Evolutionary conservation across 768 basidiomycete species (phyloP).

Genomic region (Cystofilobasidium capitatum): DNA sequence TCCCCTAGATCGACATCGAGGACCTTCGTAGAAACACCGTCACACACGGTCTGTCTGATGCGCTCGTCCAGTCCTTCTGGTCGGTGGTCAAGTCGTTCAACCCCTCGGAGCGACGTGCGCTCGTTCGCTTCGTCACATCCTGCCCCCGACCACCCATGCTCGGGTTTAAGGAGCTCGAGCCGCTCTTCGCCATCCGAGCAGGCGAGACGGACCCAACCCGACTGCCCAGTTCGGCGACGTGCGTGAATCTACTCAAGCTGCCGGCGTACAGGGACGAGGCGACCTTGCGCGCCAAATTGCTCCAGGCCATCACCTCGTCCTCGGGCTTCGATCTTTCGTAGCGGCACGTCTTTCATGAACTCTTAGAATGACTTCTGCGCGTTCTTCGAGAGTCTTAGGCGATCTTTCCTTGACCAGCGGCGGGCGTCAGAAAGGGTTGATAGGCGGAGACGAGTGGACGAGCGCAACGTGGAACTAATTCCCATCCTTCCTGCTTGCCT

Average conservation of each 20-base stretch:
- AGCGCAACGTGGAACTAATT: no score
- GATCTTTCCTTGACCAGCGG: no score
- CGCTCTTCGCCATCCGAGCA: conserved; percentile 80
- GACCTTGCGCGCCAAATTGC: conserved; percentile 60
- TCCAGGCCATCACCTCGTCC: conserved; percentile 75
- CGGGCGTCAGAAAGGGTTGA: no score
- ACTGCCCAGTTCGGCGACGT: conserved; percentile 52
- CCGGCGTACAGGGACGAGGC: conserved; percentile 59
- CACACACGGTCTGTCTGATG: conserved; percentile 70
- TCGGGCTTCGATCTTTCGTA: conserved; percentile 90
- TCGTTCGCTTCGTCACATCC: conserved; percentile 76
- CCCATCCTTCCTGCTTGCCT: no score
- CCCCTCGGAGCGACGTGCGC: conserved; percentile 63
- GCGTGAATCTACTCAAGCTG: conserved; percentile 85
- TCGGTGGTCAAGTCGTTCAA: conserved; percentile 70
- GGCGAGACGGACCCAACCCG: conserved; percentile 53
- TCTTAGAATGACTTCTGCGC: no score
- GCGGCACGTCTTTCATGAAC: background rate
- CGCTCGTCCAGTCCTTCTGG: conserved; percentile 44
- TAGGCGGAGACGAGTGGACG: no score
- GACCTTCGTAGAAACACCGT: conserved; percentile 68
- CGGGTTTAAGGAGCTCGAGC: conserved; percentile 49
- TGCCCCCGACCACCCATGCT: conserved; percentile 29
- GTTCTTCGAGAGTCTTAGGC: no score
- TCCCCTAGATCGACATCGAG: conserved; percentile 44